Evolutionary conservation across 192 early-diverging fungal species (phyloP).

Genomic region (Podila horticola): DNA sequence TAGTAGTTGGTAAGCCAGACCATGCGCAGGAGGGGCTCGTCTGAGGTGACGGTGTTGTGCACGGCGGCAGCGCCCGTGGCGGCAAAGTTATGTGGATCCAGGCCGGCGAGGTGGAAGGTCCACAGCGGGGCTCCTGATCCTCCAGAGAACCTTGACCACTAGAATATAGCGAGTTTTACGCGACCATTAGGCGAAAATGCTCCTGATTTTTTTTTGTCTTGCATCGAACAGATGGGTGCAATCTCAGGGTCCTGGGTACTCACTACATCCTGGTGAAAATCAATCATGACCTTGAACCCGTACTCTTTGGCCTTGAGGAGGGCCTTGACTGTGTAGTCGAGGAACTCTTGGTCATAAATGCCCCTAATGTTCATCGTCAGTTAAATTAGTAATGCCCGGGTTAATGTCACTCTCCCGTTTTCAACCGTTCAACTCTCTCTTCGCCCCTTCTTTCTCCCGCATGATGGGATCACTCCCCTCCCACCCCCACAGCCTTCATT

Average conservation of each 20-base stretch:
- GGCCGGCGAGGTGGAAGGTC: slow-evolving; percentile 59
- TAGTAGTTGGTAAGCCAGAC: slow-evolving; percentile 69
- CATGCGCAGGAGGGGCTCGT: slow-evolving; percentile 57
- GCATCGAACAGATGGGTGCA: neutral
- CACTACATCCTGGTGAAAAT: slow-evolving; percentile 69
- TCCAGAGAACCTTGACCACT: slow-evolving; percentile 51
- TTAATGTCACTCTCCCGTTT: too few species aligned
- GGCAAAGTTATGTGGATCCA: slow-evolving; percentile 55
- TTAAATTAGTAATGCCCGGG: neutral
- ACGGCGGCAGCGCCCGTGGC: slow-evolving; percentile 62
- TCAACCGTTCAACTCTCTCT: neutral
- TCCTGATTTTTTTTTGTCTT: neutral
- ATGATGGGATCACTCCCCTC: too few species aligned
- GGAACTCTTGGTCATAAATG: slow-evolving; percentile 60
- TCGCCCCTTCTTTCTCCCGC: too few species aligned
- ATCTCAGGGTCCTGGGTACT: neutral
- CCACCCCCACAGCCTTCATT: too few species aligned
- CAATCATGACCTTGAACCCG: slow-evolving; percentile 63
- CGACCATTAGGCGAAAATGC: too few species aligned
- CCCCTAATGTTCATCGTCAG: slow-evolving; percentile 31
- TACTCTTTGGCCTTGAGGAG: slow-evolving; percentile 55
- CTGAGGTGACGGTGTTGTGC: slow-evolving; percentile 51
- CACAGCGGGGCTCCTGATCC: slow-evolving; percentile 69
- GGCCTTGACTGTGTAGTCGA: slow-evolving; percentile 62
- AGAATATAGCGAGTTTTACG: too few species aligned